Conservation (phyloP, 257 asterid species). For the Capsicum chinense region DNA sequence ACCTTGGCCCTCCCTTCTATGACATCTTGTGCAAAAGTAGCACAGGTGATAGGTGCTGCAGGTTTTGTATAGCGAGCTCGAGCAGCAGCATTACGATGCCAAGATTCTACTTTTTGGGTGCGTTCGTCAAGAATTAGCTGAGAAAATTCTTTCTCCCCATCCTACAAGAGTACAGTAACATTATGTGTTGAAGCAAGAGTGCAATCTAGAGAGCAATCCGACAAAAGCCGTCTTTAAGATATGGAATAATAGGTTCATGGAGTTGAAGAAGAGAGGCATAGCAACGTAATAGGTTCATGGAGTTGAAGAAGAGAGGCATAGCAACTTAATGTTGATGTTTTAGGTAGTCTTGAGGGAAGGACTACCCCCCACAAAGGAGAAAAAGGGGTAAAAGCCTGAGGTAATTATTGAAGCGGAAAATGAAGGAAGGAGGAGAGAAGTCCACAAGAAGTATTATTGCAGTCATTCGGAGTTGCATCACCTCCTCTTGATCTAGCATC, state of each 20-base stretch:
- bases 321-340: too few species aligned
- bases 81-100: constrained; percentile 88
- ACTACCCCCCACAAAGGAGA: too few species aligned
- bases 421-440: not conserved
- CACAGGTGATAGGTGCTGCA: constrained; percentile 90
- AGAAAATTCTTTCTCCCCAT: constrained; percentile 65
- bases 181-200: not conserved
- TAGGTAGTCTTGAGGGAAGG: too few species aligned
- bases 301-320: too few species aligned
- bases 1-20: constrained; percentile 82
- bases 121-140: constrained; percentile 78
- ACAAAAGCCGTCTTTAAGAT: not conserved
- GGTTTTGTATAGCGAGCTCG: constrained; percentile 70
- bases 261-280: not conserved
- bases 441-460: not conserved
- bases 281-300: too few species aligned
- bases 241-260: not conserved
- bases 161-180: constrained; percentile 44
- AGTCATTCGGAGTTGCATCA: not conserved
- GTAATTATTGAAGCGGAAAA: too few species aligned
- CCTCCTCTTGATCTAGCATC: not conserved
- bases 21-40: constrained; percentile 97
- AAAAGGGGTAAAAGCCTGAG: too few species aligned
- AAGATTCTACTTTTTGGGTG: constrained; percentile 75
- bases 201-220: not conserved